phyloP scores from a whole-genome alignment of 2,329 filamentous ascomycete genomes.

The Daldinia sp. region DNA sequence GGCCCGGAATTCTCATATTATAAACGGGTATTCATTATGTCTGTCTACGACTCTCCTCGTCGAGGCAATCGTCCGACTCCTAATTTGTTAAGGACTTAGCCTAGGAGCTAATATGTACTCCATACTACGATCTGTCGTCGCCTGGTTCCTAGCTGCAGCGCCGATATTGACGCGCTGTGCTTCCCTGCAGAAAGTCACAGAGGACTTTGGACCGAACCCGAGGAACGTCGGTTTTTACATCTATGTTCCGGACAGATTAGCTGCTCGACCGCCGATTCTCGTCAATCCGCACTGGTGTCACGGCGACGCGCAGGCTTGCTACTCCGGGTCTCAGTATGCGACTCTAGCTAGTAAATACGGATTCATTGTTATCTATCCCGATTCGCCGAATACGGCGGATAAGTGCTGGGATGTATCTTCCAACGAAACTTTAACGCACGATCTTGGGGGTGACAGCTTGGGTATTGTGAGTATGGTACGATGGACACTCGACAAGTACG shows the following conservation, averaged over 20 bases:
- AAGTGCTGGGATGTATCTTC: constrained; percentile 69
- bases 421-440: constrained; percentile 44
- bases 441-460: constrained; percentile 51
- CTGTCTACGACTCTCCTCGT: not conserved
- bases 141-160: constrained; percentile 13
- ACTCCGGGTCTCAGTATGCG: constrained; percentile 60
- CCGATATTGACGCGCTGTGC: constrained; percentile 31
- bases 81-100: too few species aligned
- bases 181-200: constrained; percentile 43
- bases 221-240: constrained; percentile 62
- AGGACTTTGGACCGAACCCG: constrained; percentile 56
- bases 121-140: not conserved
- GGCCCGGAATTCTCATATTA: too few species aligned
- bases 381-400: constrained; percentile 49
- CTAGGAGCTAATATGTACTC: constrained; percentile 12
- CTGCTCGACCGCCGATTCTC: constrained; percentile 58
- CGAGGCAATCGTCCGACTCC: not conserved
- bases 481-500: constrained; percentile 47
- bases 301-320: constrained; percentile 60
- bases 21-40: not conserved
- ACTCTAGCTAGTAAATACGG: constrained; percentile 60
- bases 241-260: constrained; percentile 54
- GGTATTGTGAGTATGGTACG: constrained; percentile 52
- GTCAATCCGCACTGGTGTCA: constrained; percentile 67
- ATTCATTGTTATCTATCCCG: constrained; percentile 45